Base-by-base conservation (phyloP, 108 stramenopile genomes). In the Nannochloropsis granulata region DNA sequence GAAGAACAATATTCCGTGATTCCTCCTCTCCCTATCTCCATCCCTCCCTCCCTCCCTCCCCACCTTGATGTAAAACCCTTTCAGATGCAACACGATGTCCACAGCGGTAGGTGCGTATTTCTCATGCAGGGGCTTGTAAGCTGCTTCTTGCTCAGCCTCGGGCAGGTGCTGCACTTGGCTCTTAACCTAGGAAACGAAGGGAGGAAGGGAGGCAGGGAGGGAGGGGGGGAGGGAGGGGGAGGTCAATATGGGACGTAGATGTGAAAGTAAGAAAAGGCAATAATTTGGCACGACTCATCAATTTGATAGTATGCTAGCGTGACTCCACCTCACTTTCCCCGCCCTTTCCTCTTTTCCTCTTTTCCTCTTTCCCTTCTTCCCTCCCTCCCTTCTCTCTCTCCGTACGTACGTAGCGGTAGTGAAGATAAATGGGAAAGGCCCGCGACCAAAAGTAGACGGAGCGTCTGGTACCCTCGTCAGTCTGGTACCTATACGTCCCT, bases 11-110 rank as follows among this genome's bases (percentile, higher is more conserved):
- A 13, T 12, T 46, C 45, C 14, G 12, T 46, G 45, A 14, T 14
- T 14, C 14, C 45, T 46, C 45, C 14, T 46, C 14, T 14, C 12
- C 45, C 14, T 46, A 13, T 46, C 14, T 12, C 45, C 45, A 14
- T 46, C 14, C 12, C 45, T 46, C 14, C 45, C 45, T 46, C 45
- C 45, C 14, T 14, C 45, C 45, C 45, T 43, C 21, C 85, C 14
- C 45, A 83, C 86, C 86, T 86, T 86, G 44, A 86, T 71, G 82
- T 86, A 86, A 82, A 86, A 86, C 13, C 86, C 86, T 34, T 86
- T 86, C 23, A 86, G 86, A 8, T 78, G 45, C 25, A 86, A 82
- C 43, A 86, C 83, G 19, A 86, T 86, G 44, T 86, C 86, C 82
- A 86, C 79, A 13, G 79, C 86, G 11, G 34, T 42, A 78, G 82